phyloP scores from a whole-genome alignment of 2,329 filamentous ascomycete genomes.

The Ophiocordyceps sinensis region DNA sequence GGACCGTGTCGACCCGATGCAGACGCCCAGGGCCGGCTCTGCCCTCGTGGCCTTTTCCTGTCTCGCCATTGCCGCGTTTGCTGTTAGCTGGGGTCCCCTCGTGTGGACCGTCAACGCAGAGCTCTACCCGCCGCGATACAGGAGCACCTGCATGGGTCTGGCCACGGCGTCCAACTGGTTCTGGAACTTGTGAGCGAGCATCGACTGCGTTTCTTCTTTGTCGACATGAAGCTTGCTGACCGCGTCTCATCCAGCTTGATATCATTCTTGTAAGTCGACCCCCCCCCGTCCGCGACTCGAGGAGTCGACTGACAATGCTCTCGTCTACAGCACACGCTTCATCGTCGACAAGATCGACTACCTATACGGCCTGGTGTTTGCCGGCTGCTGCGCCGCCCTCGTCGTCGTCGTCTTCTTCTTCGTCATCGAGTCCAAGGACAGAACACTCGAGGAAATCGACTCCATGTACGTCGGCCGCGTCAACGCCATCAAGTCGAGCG shows the following conservation, averaged over 20 bases:
- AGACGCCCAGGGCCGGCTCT: conserved; percentile 34
- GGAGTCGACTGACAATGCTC: conserved; percentile 5
- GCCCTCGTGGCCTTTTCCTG: conserved; percentile 55
- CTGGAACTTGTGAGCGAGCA: conserved; percentile 41
- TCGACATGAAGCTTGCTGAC: conserved; percentile 4
- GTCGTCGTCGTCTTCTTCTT: conserved; percentile 60
- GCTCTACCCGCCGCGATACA: conserved; percentile 45
- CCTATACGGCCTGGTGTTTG: conserved; percentile 58
- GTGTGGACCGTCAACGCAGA: conserved; percentile 53
- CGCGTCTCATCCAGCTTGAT: conserved; percentile 16
- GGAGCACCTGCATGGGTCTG: conserved; percentile 38
- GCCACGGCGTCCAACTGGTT: conserved; percentile 46
- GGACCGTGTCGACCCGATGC: conserved; percentile 24
- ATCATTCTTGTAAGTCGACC: conserved; percentile 26
- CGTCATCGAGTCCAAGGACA: conserved; percentile 57
- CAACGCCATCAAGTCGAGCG: conserved; percentile 30
- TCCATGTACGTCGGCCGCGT: conserved; percentile 51
- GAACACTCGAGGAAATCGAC: conserved; percentile 62
- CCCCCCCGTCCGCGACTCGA: no score
- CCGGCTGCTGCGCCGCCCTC: conserved; percentile 48
- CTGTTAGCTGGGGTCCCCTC: conserved; percentile 56
- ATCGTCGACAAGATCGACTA: conserved; percentile 58
- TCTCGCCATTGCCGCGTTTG: conserved; percentile 52
- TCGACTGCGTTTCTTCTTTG: neutral
- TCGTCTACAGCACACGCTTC: conserved; percentile 45